Conservation (phyloP, 2,329 filamentous ascomycete species). For the Neonectria punicea region DNA sequence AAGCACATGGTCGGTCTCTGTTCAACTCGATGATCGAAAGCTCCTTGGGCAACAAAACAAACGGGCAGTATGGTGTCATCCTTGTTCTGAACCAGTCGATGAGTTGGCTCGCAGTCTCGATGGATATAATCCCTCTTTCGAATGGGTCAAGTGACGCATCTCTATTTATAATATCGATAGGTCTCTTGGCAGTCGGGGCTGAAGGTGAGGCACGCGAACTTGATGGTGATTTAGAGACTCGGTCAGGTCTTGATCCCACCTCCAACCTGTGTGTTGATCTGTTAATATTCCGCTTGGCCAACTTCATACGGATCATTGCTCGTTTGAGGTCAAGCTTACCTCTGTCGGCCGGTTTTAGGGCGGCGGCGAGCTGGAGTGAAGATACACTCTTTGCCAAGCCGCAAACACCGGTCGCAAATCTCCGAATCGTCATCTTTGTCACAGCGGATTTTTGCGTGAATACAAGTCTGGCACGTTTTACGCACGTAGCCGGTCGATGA, state of each 20-base stretch:
- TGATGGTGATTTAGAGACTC: conserved; percentile 26
- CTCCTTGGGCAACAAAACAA: conserved; percentile 39
- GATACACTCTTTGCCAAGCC: conserved; percentile 46
- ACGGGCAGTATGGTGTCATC: conserved; percentile 44
- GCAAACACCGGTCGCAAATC: conserved; percentile 46
- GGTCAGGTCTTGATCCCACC: background rate
- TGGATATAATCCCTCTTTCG: conserved; percentile 26
- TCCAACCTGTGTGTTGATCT: conserved; percentile 1
- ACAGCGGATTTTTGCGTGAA: conserved; percentile 46
- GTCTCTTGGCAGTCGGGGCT: background rate
- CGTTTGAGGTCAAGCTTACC: conserved; percentile 3
- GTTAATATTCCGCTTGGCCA: accelerated
- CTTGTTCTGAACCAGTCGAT: conserved; percentile 31
- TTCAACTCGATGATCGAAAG: conserved; percentile 30
- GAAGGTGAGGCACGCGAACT: background rate
- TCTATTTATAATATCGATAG: background rate
- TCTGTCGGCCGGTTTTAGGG: conserved; percentile 23
- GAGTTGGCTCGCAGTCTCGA: conserved; percentile 27
- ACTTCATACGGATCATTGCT: accelerated
- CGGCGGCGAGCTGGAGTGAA: conserved; percentile 45
- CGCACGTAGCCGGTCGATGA: conserved; percentile 9
- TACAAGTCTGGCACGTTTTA: conserved; percentile 48
- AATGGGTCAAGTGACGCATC: conserved; percentile 38
- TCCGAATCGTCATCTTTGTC: conserved; percentile 45
- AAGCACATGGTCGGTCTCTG: conserved; percentile 35